Evolutionary conservation across 2,329 filamentous ascomycete species (phyloP).

Genomic region (Atkinsonella texensis): DNA sequence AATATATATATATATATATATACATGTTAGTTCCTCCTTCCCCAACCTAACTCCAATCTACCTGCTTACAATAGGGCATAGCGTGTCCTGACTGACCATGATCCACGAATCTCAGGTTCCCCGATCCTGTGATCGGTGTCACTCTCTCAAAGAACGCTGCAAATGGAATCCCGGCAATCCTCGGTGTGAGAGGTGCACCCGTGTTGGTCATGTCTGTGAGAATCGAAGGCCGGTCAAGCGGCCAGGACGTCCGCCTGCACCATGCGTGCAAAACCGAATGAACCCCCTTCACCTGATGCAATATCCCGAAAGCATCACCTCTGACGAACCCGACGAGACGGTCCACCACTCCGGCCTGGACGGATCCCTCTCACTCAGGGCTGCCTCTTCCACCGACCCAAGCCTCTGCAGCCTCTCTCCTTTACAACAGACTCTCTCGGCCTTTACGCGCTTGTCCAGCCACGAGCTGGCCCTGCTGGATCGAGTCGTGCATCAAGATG

Average conservation of each 20-base stretch:
- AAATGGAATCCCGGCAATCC: slow-evolving; percentile 5
- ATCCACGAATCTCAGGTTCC: slow-evolving; percentile 3
- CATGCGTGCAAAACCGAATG: background rate
- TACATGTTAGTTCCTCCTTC: background rate
- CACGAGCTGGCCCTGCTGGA: slow-evolving; percentile 7
- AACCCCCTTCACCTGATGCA: background rate
- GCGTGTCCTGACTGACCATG: background rate
- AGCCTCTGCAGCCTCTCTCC: background rate
- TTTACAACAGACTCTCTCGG: background rate
- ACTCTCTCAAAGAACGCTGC: slow-evolving; percentile 16
- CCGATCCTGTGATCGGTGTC: slow-evolving; percentile 15
- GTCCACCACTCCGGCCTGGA: background rate
- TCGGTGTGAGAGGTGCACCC: slow-evolving; percentile 12
- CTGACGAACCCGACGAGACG: background rate
- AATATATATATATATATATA: too few relatives aligned
- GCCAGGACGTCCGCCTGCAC: slow-evolving; percentile 9
- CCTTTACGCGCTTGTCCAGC: background rate
- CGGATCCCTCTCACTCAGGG: background rate
- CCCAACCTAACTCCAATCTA: background rate
- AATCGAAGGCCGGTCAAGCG: slow-evolving; percentile 7
- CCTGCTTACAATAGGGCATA: background rate
- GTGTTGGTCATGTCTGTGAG: slow-evolving; percentile 11
- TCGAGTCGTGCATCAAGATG: slow-evolving; percentile 7
- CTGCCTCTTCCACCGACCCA: background rate
- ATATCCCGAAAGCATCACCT: background rate